Percentiles rank a stretch among this genome's conserved stretches.
These are phyloP conservation scores for Cryptococcus deneoformans DNA, from an alignment of 1,284 basidiomycete genomes.

Conservation along the genomic window DNA sequence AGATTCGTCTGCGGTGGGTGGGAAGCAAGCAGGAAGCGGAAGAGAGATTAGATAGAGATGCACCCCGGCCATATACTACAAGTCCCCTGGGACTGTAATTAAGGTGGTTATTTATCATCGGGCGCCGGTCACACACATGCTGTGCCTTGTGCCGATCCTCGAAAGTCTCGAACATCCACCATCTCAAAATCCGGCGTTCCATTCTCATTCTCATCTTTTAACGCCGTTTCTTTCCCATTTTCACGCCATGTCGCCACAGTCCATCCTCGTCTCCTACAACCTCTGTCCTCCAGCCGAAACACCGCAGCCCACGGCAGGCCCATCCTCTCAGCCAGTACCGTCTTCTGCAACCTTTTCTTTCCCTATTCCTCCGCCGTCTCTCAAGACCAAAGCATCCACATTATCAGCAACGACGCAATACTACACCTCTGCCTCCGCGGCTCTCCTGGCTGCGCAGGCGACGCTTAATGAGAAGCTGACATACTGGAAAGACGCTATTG, in stretches of 20 bases:
- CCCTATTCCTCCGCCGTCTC: slow-evolving; percentile 1
- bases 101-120: too few species aligned
- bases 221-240: too few species aligned
- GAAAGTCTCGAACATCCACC: too few species aligned
- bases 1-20: too few species aligned
- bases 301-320: slow-evolving; percentile 1
- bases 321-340: slow-evolving; percentile 9
- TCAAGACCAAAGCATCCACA: not conserved
- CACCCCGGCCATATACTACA: too few species aligned
- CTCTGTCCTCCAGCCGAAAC: slow-evolving; percentile 19
- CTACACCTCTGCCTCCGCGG: slow-evolving; percentile 17
- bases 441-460: slow-evolving; percentile 18
- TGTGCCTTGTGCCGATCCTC: too few species aligned
- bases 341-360: slow-evolving; percentile 3
- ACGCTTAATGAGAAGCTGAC: slow-evolving; percentile 24
- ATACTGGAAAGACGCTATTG: slow-evolving; percentile 31
- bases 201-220: too few species aligned
- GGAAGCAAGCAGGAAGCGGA: too few species aligned
- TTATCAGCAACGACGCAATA: slow-evolving; percentile 18
- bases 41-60: too few species aligned
- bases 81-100: too few species aligned
- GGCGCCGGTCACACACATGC: too few species aligned
- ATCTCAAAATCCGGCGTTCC: too few species aligned
- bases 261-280: slow-evolving; percentile 18
- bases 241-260: not conserved